phyloP scores from a whole-genome alignment of 225 moss, liverwort and hornwort species.

The Rhytidiadelphus loreus region DNA sequence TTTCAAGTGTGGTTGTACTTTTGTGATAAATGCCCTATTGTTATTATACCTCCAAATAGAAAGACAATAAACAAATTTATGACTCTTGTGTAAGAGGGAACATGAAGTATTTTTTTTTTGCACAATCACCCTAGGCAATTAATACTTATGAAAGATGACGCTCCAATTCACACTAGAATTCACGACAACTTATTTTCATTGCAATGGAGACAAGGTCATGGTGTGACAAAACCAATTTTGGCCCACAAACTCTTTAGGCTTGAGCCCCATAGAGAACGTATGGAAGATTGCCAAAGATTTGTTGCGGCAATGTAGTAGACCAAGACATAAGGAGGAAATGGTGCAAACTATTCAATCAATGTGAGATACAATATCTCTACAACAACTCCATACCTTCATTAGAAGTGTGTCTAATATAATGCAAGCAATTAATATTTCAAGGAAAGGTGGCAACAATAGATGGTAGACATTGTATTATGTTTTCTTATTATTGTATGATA shows the following conservation, averaged over 20 bases:
- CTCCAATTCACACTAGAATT: background rate
- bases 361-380: background rate
- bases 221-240: background rate
- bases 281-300: background rate
- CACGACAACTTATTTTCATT: background rate
- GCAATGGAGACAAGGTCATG: background rate
- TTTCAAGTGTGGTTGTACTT: accelerated
- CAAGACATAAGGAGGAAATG: background rate
- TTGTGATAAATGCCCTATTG: background rate
- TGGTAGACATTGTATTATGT: background rate
- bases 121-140: background rate
- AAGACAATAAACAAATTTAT: background rate
- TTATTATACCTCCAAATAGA: background rate
- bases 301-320: accelerated
- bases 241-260: accelerated
- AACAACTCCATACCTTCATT: background rate
- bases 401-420: background rate
- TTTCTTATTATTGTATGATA: background rate
- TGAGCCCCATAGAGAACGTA: background rate
- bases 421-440: background rate
- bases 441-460: background rate
- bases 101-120: background rate
- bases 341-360: background rate
- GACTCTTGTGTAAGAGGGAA: background rate
- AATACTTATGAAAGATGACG: background rate